Evolutionary conservation across 768 basidiomycete genomes (phyloP), one percentile per base, ranked within the genome.

Genomic region (Calocybe gangraenosa): DNA sequence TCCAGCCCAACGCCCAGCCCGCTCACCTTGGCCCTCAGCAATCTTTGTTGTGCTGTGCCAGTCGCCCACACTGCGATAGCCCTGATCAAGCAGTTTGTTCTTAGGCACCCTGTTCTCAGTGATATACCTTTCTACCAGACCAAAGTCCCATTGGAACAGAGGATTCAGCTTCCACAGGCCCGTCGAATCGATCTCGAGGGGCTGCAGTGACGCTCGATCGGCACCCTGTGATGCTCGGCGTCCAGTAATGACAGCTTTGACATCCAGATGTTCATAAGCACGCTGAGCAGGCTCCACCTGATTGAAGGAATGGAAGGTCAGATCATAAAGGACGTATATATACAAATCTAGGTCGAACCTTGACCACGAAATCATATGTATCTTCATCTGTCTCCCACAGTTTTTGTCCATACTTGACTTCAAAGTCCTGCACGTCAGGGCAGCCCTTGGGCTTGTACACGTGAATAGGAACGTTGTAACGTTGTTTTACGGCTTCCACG

Each of bases 91-190:
- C 3, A 99, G 74, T 49, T 77, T 80, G 70, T 99, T 98, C 49
- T 81, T 79, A 2, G 94, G 94, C 0, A 97, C 93, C 36, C 79
- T 67, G 65, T 97, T 80, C 48, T 78, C 73, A 34, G 79, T 79
- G 50, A 95, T 75, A 63, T 97, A 94, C 63, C 80, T 83, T 50
- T 96, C 84, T 14, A 97, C 89, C 32, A 89, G 65, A 7, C 69
- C 62, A 65, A 96, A 95, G 17, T 76, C 78, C 96, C 96, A 99
- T 14, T 79, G 69, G 57, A 83, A 92, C 33, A 99, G 74, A 0
- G 95, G 95, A 64, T 99, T 98, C 37, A 99, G 77, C 70, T 99
- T 98, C 51, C 97, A 64, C 22, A 98, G 67, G 4, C 93, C 94
- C 1, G 89, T 92, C 42, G 76, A 72, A 65, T 99, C 95, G 22